Percentiles rank a stretch among this genome's conserved stretches.
These are phyloP conservation scores for Wickerhamomyces mucosus DNA, from an alignment of 805 yeast genomes.

Conservation along the genomic window DNA sequence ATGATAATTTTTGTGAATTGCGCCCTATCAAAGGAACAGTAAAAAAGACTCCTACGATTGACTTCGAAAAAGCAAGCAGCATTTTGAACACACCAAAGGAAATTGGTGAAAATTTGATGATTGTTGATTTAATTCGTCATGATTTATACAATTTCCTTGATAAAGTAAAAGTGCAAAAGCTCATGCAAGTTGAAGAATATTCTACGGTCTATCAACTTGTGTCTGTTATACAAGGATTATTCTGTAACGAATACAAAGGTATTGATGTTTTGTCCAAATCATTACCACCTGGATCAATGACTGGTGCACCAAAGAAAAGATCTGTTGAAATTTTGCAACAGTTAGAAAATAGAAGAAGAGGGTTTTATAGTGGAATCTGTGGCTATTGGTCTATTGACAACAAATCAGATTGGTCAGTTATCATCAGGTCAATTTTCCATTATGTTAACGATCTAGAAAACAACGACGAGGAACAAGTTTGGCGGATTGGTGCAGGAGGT, in stretches of 20 bases:
- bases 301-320: slow-evolving; percentile 96
- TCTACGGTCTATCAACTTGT: slow-evolving; percentile 86
- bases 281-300: slow-evolving; percentile 98
- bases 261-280: slow-evolving; percentile 70
- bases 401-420: slow-evolving; percentile 92
- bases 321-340: slow-evolving; percentile 74
- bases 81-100: slow-evolving; percentile 82
- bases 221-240: slow-evolving; percentile 68
- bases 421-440: slow-evolving; percentile 74
- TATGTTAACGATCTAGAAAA: slow-evolving; percentile 39
- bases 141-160: slow-evolving; percentile 66
- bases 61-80: slow-evolving; percentile 46
- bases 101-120: slow-evolving; percentile 93
- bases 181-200: slow-evolving; percentile 92
- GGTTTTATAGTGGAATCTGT: slow-evolving; percentile 87
- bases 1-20: slow-evolving; percentile 50
- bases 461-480: slow-evolving; percentile 26
- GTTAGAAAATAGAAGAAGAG: slow-evolving; percentile 38
- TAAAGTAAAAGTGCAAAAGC: slow-evolving; percentile 59
- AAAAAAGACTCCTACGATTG: slow-evolving; percentile 46
- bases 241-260: slow-evolving; percentile 39
- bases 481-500: slow-evolving; percentile 98
- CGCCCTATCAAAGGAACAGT: slow-evolving; percentile 98
- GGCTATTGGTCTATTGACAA: slow-evolving; percentile 92
- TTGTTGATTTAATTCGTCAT: slow-evolving; percentile 90